Conservation (phyloP, 1,284 basidiomycete species). For the Ceratobasidium sp. region DNA sequence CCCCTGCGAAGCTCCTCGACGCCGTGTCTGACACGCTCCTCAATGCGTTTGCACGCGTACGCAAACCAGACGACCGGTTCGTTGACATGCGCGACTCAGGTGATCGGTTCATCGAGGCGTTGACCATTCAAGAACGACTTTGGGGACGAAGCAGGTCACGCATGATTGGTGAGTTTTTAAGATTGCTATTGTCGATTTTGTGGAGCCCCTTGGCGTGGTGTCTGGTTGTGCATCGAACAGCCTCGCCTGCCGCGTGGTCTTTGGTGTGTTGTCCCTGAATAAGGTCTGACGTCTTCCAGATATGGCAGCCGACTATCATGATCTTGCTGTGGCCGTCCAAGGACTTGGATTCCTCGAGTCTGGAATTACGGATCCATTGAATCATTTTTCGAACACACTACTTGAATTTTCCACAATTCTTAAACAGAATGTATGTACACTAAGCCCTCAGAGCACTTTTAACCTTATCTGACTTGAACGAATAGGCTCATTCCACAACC, state of each 20-base stretch:
- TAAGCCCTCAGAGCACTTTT: not conserved
- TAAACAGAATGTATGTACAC: constrained; percentile 73
- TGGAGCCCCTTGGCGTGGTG: constrained; percentile 45
- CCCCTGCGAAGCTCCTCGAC: constrained; percentile 80
- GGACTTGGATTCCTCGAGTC: constrained; percentile 97
- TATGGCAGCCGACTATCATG: constrained; percentile 95
- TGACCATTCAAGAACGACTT: constrained; percentile 82
- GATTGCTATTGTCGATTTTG: constrained; percentile 37
- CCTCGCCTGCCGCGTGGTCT: not conserved
- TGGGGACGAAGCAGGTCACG: constrained; percentile 78
- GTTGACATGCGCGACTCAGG: constrained; percentile 89
- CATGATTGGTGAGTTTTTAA: constrained; percentile 83
- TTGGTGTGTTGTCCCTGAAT: constrained; percentile 43
- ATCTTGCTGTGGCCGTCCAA: constrained; percentile 93
- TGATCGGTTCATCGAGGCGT: constrained; percentile 94
- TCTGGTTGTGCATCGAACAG: constrained; percentile 47
- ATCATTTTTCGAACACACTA: constrained; percentile 94
- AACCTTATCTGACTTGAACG: constrained; percentile 17
- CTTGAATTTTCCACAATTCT: constrained; percentile 90
- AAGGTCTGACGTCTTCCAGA: constrained; percentile 64
- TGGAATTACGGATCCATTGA: constrained; percentile 95
- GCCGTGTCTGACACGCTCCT: constrained; percentile 95
- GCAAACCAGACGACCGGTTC: constrained; percentile 97
- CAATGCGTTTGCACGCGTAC: constrained; percentile 93
- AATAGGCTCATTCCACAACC: constrained; percentile 81